Evolutionary conservation across 768 basidiomycete genomes (phyloP), one percentile per base, ranked within the genome.

Genomic region (Psilocybe sp.): DNA sequence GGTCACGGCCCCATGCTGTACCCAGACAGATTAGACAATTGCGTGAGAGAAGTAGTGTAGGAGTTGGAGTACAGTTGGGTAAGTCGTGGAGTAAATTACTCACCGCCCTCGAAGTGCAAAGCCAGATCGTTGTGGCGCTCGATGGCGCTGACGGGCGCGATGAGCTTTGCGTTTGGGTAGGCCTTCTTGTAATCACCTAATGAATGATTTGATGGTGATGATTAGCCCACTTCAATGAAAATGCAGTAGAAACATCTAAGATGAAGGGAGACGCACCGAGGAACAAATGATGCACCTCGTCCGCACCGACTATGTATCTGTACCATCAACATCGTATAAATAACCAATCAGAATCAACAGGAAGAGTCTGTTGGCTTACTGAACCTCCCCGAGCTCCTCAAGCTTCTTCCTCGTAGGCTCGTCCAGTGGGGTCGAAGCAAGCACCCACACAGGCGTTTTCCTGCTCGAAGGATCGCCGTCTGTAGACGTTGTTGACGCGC

Each of bases 121-220:
- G 71, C 73, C 39, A 76, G 73, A 35, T 77, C 78, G n/a, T 64
- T 69, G 57, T 78, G 78, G 52, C 81, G 79, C 50, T 73, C 66
- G 44, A 77, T 54, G 4, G 74, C 78, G 15, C 68, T 85, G 47
- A 73, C 75, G 1, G 88, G 84, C 0, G 86, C 87, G 44, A 92
- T 78, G 2, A 91, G 63, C 58, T 85, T 86, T 1, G 87, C 88
- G 14, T 73, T 64, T 0, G 87, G 87, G 57, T 85, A 92, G n/a
- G 76, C 75, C 59, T 76, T 77, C 66, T 85, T 85, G 65, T 77
- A 87, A 40, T 85, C 80, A 37, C 74, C 77, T 82, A 40, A 9
- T 12, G 7, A 28, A 28, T 7, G 7, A 28, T 28, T 28, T n/a
- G n/a, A n/a, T n/a, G n/a, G n/a, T n/a, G n/a, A 28, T 7, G 7